Evolutionary conservation across 1,284 basidiomycete genomes (phyloP).

Genomic region (Hypsizygus ulmarius): DNA sequence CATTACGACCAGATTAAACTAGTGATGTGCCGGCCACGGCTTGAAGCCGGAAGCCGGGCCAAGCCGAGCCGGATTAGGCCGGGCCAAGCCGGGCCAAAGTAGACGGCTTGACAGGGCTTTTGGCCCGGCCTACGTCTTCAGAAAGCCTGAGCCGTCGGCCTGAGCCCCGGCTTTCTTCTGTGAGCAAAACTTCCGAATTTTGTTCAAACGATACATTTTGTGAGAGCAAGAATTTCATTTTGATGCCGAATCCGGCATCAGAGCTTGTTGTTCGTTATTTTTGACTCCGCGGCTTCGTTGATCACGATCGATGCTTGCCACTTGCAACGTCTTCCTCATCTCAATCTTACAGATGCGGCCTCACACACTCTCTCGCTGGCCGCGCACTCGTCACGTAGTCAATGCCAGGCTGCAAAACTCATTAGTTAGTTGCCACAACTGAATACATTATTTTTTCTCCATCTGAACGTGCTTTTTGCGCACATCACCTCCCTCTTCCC

Average conservation of each 20-base stretch:
- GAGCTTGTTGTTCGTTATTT: too few species aligned
- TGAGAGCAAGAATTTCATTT: background rate
- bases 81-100: conserved; percentile 13
- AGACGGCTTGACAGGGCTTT: background rate
- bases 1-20: conserved; percentile 36
- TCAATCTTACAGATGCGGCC: too few species aligned
- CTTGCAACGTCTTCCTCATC: too few species aligned
- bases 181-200: background rate
- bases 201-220: background rate
- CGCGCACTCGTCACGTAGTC: too few species aligned
- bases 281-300: too few species aligned
- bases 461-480: background rate
- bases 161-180: background rate
- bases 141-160: conserved; percentile 1
- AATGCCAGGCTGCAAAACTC: too few species aligned
- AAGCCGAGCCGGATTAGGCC: conserved; percentile 11
- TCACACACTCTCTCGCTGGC: too few species aligned
- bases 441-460: background rate
- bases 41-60: conserved; percentile 13
- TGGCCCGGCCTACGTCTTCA: conserved; percentile 1
- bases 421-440: too few species aligned
- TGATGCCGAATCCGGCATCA: background rate
- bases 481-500: too few species aligned
- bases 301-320: too few species aligned
- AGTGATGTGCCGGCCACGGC: conserved; percentile 15